These are phyloP conservation scores for Dryas drummondii DNA, from an alignment of 306 rosid genomes.

Conservation along the genomic window DNA sequence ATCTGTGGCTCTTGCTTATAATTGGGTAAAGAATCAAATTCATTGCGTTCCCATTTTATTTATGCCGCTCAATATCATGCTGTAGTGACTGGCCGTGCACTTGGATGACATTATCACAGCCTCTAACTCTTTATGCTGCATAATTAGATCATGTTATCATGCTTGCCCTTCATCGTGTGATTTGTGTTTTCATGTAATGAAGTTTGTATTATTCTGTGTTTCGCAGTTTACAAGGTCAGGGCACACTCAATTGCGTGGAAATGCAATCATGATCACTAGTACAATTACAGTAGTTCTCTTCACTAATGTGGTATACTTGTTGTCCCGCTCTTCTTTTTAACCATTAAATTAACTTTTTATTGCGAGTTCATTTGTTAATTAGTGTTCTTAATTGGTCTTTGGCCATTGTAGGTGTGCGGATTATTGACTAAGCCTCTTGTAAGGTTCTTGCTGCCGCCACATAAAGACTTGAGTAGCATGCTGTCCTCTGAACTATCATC, in stretches of 20 bases:
- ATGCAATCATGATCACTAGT: conserved; percentile 63
- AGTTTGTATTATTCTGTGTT: conserved; percentile 7
- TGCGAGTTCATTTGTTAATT: neutral
- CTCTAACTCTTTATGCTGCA: no score
- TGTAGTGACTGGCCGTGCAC: no score
- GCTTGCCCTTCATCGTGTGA: no score
- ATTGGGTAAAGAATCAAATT: conserved; percentile 38
- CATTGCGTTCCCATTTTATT: neutral
- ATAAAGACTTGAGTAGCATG: neutral
- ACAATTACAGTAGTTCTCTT: conserved; percentile 60
- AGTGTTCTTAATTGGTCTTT: neutral
- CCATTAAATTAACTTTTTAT: neutral
- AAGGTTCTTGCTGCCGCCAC: conserved; percentile 41
- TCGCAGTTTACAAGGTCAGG: conserved; percentile 56
- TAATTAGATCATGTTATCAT: no score
- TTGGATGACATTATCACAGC: no score
- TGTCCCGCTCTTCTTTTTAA: no score
- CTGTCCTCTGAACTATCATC: conserved; percentile 18
- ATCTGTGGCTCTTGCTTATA: conserved; percentile 62
- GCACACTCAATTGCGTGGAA: conserved; percentile 45
- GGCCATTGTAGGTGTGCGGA: conserved; percentile 58
- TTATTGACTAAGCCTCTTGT: conserved; percentile 57
- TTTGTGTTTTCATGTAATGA: conserved; percentile 1
- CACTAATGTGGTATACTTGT: conserved; percentile 48
- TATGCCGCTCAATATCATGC: neutral